Base-by-base conservation (phyloP, 1,139 yeast genomes). In the Hyphopichia buzzinii region DNA sequence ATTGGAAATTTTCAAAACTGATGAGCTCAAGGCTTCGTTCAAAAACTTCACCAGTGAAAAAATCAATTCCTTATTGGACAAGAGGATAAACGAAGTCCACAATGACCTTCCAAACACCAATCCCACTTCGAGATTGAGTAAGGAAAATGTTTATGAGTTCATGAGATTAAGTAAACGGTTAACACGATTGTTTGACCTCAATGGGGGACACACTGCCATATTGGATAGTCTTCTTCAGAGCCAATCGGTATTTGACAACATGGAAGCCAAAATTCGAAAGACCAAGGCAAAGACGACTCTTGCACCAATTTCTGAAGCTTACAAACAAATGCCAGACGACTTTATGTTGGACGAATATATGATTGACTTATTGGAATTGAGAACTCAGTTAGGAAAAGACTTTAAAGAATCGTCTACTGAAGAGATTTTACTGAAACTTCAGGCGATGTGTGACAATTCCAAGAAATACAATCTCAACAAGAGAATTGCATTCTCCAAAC, bases 261-360 rank as follows among this genome's bases (percentile, higher is more conserved):
- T 59, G 29, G 67, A 60, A 37, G 37, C 30, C 27, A 42, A 39
- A 29, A 41, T 26, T 26, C 39, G 30, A 41, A 41, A 32, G 26
- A 30, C 31, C 26, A 34, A 37, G 30, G 31, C 33, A 25, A 28
- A 26, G 24, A 36, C 26, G 8, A 3, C 27, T 15, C 13, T 23
- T n/a, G 13, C 13, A 15, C 27, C 28, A 11, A 16, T 10, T 15
- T 13, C 35, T n/a, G 30, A 21, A 10, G 39, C 33, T n/a, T 67
- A 67, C 38, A 54, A 39, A 17, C 74, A 67, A 39, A 39, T 68
- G 7, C 74, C 75, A 1, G 71, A 65, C 30, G 59, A 58, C 36
- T 61, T 67, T 44, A 38, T 41, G 11, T 48, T 70, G 30, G 67
- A 68, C 24, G 70, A 70, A 29, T 70, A 52, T 39, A 38, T 49